These are phyloP conservation scores for Pholiota microspora DNA, from an alignment of 768 basidiomycete species.

Conservation along the genomic window DNA sequence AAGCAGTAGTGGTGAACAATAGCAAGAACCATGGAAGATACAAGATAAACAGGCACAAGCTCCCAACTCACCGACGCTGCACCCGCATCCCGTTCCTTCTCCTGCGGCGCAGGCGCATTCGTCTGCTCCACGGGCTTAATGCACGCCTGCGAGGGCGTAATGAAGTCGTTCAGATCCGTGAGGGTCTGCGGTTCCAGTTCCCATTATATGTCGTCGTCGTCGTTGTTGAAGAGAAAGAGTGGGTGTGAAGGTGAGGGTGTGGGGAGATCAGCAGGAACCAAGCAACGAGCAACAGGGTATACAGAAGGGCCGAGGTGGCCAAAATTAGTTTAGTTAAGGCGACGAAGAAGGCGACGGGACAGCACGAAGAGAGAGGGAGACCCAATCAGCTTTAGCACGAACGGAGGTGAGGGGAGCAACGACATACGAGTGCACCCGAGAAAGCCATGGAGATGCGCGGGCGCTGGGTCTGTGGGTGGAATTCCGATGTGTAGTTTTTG, in stretches of 20 bases:
- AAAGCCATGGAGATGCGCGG: slow-evolving; percentile 80
- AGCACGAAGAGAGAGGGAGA: not conserved
- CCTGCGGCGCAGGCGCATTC: slow-evolving; percentile 27
- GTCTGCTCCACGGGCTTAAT: slow-evolving; percentile 84
- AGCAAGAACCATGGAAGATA: no score
- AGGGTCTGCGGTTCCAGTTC: slow-evolving; percentile 64
- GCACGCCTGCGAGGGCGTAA: slow-evolving; percentile 94
- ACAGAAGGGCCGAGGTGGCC: no score
- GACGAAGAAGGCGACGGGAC: no score
- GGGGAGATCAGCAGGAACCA: not conserved
- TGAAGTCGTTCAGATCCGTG: slow-evolving; percentile 95
- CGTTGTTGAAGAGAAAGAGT: no score
- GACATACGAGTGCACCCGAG: slow-evolving; percentile 78
- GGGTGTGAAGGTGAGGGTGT: not conserved
- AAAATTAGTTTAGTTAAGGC: no score
- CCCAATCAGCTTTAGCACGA: not conserved
- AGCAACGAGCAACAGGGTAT: no score
- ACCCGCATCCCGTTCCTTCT: slow-evolving; percentile 29
- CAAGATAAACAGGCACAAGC: no score
- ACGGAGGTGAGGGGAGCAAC: not conserved
- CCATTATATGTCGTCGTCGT: slow-evolving; percentile 1
- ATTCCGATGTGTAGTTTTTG: no score
- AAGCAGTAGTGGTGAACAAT: not conserved
- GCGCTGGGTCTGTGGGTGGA: no score
- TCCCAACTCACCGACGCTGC: slow-evolving; percentile 37